phyloP scores from a whole-genome alignment of 2,329 filamentous ascomycete genomes.

The Canariomyces notabilis region DNA sequence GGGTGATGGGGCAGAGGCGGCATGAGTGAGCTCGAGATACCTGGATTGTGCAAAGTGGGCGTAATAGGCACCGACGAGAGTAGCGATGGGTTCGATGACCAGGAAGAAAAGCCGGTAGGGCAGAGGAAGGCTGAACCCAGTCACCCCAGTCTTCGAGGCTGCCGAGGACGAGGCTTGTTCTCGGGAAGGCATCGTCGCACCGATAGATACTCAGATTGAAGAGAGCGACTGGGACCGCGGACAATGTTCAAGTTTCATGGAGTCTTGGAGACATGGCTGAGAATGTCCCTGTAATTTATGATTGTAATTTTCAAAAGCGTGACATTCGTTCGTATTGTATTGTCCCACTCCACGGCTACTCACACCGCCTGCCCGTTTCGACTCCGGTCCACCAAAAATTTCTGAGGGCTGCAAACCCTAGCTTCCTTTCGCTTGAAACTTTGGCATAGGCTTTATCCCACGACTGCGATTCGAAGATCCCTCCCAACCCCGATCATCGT shows the following conservation, averaged over 20 bases:
- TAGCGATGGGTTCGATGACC: slow-evolving; percentile 59
- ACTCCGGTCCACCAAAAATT: slow-evolving; percentile 7
- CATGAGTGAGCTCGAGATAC: slow-evolving; percentile 63
- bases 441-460: slow-evolving; percentile 12
- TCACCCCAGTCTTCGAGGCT: background rate
- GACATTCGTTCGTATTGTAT: no score
- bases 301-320: no score
- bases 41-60: slow-evolving; percentile 44
- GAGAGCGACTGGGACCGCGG: background rate
- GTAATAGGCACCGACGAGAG: slow-evolving; percentile 49
- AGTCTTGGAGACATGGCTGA: background rate
- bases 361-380: slow-evolving; percentile 16
- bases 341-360: background rate
- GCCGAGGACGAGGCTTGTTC: slow-evolving; percentile 5
- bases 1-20: slow-evolving; percentile 42
- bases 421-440: slow-evolving; percentile 12
- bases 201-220: background rate
- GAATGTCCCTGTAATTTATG: no score
- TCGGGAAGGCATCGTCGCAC: slow-evolving; percentile 8
- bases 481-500: slow-evolving; percentile 18
- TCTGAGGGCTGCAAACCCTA: slow-evolving; percentile 26
- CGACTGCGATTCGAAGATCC: slow-evolving; percentile 11
- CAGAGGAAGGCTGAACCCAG: slow-evolving; percentile 48
- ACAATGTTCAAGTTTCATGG: background rate
- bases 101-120: slow-evolving; percentile 71